These are phyloP conservation scores for Xerophyta viscosa DNA, from an alignment of 106 monocot genomes.

Conservation along the genomic window DNA sequence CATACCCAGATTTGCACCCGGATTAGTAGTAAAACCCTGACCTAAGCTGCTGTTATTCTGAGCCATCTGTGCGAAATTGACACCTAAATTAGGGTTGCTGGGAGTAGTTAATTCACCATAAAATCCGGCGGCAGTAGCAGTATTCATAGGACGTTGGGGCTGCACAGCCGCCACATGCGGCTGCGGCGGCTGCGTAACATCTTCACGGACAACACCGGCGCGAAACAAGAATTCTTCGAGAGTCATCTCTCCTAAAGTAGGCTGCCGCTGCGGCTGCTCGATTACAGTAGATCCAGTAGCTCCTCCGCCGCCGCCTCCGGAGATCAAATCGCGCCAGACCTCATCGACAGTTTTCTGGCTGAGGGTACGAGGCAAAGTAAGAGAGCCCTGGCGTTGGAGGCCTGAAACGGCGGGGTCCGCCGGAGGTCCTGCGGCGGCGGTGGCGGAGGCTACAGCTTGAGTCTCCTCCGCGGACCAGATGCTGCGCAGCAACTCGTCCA, in stretches of 20 bases:
- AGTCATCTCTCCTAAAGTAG: constrained; percentile 64
- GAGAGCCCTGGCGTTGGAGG: constrained; percentile 34
- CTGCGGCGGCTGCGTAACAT: constrained; percentile 5
- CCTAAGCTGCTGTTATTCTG: background rate
- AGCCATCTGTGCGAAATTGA: constrained; percentile 6
- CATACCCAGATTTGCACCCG: constrained; percentile 7
- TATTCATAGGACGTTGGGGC: background rate
- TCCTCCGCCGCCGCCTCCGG: constrained; percentile 8
- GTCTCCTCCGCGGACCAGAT: constrained; percentile 79
- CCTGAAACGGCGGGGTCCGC: background rate
- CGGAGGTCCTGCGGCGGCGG: constrained; percentile 6
- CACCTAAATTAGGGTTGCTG: constrained; percentile 1
- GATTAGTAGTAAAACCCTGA: background rate
- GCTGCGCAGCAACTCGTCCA: constrained; percentile 76
- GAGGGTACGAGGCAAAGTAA: constrained; percentile 33
- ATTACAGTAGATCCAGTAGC: too few species aligned
- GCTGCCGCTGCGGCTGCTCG: constrained; percentile 31
- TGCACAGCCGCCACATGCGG: background rate
- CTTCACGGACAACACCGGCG: constrained; percentile 61
- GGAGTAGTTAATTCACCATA: constrained; percentile 13
- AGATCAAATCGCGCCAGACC: constrained; percentile 62
- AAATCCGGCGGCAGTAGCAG: constrained; percentile 6
- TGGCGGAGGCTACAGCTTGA: constrained; percentile 40
- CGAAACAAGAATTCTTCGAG: constrained; percentile 72
- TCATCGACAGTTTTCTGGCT: constrained; percentile 82